phyloP scores from a whole-genome alignment of 768 basidiomycete genomes.

The Collybia nuda region DNA sequence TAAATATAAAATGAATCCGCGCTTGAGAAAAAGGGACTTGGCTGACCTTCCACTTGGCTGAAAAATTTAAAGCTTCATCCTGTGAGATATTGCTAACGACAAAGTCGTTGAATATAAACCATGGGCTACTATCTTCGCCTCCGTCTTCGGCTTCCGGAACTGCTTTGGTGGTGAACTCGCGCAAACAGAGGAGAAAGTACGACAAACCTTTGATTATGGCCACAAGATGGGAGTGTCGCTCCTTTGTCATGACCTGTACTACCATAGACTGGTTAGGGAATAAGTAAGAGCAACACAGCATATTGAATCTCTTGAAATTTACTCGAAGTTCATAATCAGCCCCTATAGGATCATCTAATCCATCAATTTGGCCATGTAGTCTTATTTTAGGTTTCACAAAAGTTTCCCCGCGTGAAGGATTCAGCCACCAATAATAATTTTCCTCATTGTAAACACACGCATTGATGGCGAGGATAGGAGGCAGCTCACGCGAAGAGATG shows the following conservation, averaged over 20 bases:
- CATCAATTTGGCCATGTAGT: constrained; percentile 59
- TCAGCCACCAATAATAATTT: constrained; percentile 72
- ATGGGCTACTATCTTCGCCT: constrained; percentile 48
- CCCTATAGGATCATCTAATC: constrained; percentile 51
- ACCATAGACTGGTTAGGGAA: constrained; percentile 62
- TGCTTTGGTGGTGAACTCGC: constrained; percentile 21
- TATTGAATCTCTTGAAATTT: not conserved
- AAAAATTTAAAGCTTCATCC: constrained; percentile 85
- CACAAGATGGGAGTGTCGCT: constrained; percentile 78
- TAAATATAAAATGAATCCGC: not conserved
- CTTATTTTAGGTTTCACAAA: constrained; percentile 63
- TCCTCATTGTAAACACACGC: constrained; percentile 80
- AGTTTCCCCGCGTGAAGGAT: constrained; percentile 44
- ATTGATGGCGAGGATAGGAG: constrained; percentile 85
- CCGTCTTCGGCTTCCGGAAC: constrained; percentile 68
- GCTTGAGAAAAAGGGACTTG: not conserved
- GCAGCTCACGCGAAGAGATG: constrained; percentile 64
- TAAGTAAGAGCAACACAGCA: not conserved
- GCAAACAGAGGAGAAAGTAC: not conserved
- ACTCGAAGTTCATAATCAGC: constrained; percentile 76
- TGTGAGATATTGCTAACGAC: constrained; percentile 82
- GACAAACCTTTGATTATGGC: constrained; percentile 78
- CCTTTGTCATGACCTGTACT: constrained; percentile 74
- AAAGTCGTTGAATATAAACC: constrained; percentile 98
- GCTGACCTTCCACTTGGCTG: constrained; percentile 88